phyloP scores from a whole-genome alignment of 345 rosid species.

The Stellera chamaejasme region DNA sequence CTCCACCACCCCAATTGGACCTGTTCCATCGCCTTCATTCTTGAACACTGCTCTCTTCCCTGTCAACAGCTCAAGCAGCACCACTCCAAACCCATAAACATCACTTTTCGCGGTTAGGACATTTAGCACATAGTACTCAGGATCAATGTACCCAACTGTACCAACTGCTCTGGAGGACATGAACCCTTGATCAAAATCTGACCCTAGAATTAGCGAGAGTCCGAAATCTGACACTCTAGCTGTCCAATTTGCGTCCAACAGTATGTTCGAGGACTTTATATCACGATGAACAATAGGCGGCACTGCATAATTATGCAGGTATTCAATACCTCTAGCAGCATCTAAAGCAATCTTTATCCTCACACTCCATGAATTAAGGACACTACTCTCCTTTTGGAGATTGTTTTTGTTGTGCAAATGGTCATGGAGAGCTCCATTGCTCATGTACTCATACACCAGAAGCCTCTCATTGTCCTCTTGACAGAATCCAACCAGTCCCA shows the following conservation, averaged over 20 bases:
- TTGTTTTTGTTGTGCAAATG: conserved; percentile 34
- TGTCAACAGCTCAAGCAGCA: conserved; percentile 47
- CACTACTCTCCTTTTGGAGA: conserved; percentile 14
- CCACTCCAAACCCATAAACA: conserved; percentile 59
- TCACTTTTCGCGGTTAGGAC: conserved; percentile 47
- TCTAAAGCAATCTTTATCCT: conserved; percentile 54
- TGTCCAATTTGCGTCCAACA: conserved; percentile 41
- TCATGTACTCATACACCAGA: conserved; percentile 53
- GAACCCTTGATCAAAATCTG: conserved; percentile 30
- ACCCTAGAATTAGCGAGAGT: conserved; percentile 35
- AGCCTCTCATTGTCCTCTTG: conserved; percentile 51
- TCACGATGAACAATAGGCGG: conserved; percentile 66
- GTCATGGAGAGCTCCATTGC: conserved; percentile 48
- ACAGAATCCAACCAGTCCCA: conserved; percentile 50
- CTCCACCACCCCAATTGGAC: conserved; percentile 35
- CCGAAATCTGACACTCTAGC: conserved; percentile 68
- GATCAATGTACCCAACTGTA: conserved; percentile 68
- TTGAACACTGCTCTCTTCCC: conserved; percentile 48
- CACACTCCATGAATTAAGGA: conserved; percentile 53
- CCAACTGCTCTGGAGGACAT: conserved; percentile 44
- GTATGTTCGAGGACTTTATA: conserved; percentile 64
- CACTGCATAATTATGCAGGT: conserved; percentile 55
- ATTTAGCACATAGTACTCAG: conserved; percentile 48
- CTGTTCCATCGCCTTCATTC: conserved; percentile 21
- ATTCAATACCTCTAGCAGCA: conserved; percentile 55